Conservation (phyloP, 2,329 filamentous ascomycete species). For the Eutypella sp. region DNA sequence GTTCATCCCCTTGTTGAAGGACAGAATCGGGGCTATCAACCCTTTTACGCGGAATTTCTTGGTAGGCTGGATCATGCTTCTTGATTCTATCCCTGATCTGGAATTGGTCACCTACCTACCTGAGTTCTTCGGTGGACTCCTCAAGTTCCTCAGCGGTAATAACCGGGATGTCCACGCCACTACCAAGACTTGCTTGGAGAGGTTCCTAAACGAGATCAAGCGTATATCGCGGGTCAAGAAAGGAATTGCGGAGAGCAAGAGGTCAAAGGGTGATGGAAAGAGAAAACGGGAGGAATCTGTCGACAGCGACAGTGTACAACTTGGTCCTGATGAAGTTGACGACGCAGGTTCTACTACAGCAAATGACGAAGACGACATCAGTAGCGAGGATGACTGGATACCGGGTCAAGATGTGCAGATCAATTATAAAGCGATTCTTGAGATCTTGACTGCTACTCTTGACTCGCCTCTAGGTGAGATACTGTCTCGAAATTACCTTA, state of each 20-base stretch:
- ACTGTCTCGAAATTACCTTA: no score
- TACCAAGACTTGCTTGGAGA: constrained; percentile 82
- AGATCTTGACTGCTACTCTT: constrained; percentile 85
- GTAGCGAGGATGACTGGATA: constrained; percentile 88
- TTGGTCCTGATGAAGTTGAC: constrained; percentile 55
- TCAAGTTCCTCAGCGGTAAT: constrained; percentile 87
- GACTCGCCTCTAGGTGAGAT: constrained; percentile 70
- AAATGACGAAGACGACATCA: constrained; percentile 50
- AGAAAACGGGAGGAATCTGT: constrained; percentile 65
- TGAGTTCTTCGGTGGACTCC: constrained; percentile 81
- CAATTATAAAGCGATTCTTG: constrained; percentile 84
- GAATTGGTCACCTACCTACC: constrained; percentile 91
- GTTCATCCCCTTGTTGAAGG: constrained; percentile 90
- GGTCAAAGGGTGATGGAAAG: constrained; percentile 61
- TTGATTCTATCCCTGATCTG: constrained; percentile 94
- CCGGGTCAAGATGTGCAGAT: constrained; percentile 96
- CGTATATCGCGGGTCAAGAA: constrained; percentile 90
- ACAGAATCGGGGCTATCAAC: constrained; percentile 90
- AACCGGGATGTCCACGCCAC: constrained; percentile 93
- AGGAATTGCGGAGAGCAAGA: constrained; percentile 81
- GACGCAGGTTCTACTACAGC: constrained; percentile 54
- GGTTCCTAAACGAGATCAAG: constrained; percentile 89
- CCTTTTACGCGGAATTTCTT: constrained; percentile 93
- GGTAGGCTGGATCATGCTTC: constrained; percentile 89
- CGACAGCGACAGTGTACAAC: constrained; percentile 58